Percentiles rank a stretch among this genome's conserved stretches.
These are phyloP conservation scores for Telfairia occidentalis DNA, from an alignment of 331 rosid genomes.

Conservation along the genomic window DNA sequence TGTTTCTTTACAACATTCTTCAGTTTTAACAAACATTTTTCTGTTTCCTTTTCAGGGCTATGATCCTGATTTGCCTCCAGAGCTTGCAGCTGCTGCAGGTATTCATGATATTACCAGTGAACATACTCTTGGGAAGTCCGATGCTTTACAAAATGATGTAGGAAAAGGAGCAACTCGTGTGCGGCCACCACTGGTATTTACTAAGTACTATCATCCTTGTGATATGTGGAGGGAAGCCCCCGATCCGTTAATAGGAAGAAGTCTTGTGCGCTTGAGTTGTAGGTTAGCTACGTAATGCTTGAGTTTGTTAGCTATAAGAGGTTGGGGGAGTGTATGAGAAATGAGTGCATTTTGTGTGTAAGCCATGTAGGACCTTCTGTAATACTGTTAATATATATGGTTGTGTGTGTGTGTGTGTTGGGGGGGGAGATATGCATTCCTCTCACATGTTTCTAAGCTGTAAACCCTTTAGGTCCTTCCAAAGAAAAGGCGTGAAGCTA, in stretches of 20 bases:
- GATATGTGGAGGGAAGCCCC: not conserved
- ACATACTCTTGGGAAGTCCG: constrained; percentile 43
- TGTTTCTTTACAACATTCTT: not conserved
- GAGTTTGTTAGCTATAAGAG: not conserved
- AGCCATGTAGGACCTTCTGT: not conserved
- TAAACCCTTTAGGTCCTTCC: no score
- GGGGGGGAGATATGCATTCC: not conserved
- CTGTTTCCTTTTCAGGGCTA: constrained; percentile 49
- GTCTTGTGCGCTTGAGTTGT: not conserved
- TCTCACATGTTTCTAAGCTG: not conserved
- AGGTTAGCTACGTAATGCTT: not conserved
- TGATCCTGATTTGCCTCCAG: constrained; percentile 99
- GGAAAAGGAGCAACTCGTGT: constrained; percentile 50
- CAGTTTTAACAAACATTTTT: not conserved
- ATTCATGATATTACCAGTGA: constrained; percentile 49
- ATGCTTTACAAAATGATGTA: constrained; percentile 48
- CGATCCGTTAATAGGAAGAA: not conserved
- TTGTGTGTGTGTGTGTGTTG: not conserved
- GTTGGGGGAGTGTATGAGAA: not conserved
- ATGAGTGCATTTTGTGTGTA: not conserved
- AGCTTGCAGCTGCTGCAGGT: constrained; percentile 91
- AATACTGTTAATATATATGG: not conserved
- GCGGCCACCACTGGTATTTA: constrained; percentile 75
- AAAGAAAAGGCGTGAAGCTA: no score
- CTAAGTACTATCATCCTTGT: constrained; percentile 8